phyloP scores from a whole-genome alignment of 768 basidiomycete genomes.

The Leucosporidium yakuticum region DNA sequence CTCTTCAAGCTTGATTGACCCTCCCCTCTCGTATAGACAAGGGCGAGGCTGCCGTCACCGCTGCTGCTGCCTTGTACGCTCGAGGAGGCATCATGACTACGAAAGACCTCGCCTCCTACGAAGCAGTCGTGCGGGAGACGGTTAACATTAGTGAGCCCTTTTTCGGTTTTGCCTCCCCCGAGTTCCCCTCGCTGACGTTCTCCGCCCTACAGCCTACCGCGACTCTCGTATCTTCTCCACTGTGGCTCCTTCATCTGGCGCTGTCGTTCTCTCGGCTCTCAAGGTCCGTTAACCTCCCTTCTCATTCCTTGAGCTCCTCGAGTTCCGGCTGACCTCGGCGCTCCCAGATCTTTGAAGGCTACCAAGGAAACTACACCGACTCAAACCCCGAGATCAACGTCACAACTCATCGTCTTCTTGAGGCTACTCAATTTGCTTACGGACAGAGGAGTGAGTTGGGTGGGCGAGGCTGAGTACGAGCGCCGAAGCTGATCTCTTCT shows the following conservation, averaged over 20 bases:
- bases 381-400: constrained; percentile 41
- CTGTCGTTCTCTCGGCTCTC: constrained; percentile 44
- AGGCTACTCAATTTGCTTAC: constrained; percentile 45
- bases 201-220: constrained; percentile 22
- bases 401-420: constrained; percentile 44
- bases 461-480: neutral
- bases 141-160: constrained; percentile 25
- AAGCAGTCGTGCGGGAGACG: constrained; percentile 32
- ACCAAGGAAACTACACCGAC: constrained; percentile 32
- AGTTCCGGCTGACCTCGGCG: neutral
- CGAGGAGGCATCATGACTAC: constrained; percentile 37
- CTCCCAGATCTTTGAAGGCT: constrained; percentile 36
- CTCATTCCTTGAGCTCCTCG: neutral
- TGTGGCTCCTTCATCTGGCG: constrained; percentile 46
- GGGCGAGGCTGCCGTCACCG: constrained; percentile 32
- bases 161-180: too few species aligned
- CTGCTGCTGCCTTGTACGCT: constrained; percentile 27
- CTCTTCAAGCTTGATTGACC: constrained; percentile 16
- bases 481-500: neutral
- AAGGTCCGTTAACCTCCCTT: constrained; percentile 41
- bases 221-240: constrained; percentile 42
- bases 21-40: neutral
- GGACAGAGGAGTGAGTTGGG: constrained; percentile 37
- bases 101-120: constrained; percentile 35
- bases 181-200: too few species aligned